These are phyloP conservation scores for Chlamydomonas sp. DNA, from an alignment of 139 green algal species.

Conservation along the genomic window DNA sequence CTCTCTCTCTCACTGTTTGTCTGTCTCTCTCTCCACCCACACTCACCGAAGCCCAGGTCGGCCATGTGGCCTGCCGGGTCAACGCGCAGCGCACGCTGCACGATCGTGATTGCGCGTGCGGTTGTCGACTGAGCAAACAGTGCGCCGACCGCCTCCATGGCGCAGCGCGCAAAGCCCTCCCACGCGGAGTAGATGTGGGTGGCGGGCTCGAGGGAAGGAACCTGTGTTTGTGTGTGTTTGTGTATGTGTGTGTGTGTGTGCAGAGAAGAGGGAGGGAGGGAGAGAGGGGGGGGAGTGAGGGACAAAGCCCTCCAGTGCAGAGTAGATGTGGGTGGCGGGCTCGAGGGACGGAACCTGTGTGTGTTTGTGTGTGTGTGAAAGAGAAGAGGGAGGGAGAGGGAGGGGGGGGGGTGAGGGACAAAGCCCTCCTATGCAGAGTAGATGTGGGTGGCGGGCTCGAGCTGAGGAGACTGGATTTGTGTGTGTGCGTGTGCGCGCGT, in stretches of 20 bases:
- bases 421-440: constrained; percentile 90
- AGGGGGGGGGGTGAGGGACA: too few relatives aligned
- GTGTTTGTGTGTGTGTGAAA: too few relatives aligned
- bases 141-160: constrained; percentile 63
- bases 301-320: constrained; percentile 87
- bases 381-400: too few relatives aligned
- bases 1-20: background rate
- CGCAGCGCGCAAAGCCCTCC: constrained; percentile 70
- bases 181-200: constrained; percentile 86
- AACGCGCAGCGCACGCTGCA: constrained; percentile 14
- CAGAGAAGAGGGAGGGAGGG: too few relatives aligned
- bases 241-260: too few relatives aligned
- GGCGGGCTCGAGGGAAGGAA: constrained; percentile 46
- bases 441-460: constrained; percentile 69
- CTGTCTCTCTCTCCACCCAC: background rate
- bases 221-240: too few relatives aligned
- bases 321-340: constrained; percentile 72
- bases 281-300: too few relatives aligned
- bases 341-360: constrained; percentile 43
- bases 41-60: background rate
- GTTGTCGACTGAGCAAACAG: constrained; percentile 54
- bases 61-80: background rate
- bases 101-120: constrained; percentile 30
- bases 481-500: too few relatives aligned
- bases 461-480: constrained; percentile 17